Percentiles rank a stretch among this genome's conserved stretches.
phyloP scores from a whole-genome alignment of 768 basidiomycete genomes.

The Russula sp. region DNA sequence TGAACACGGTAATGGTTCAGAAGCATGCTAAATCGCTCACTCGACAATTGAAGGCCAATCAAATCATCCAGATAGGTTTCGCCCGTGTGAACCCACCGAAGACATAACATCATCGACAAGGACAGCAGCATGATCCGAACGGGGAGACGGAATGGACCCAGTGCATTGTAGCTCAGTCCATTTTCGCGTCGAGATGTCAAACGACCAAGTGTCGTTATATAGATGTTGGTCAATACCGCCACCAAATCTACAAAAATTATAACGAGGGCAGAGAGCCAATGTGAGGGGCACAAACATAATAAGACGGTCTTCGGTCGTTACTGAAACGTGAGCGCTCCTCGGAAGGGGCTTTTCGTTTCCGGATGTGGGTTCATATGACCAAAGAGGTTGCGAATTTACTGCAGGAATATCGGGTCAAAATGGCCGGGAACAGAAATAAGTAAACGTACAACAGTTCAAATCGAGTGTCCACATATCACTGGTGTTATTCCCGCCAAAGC shows the following conservation, averaged over 20 bases:
- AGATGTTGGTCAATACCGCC: conserved; percentile 97
- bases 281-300: conserved; percentile 27
- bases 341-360: conserved; percentile 65
- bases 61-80: too few species aligned
- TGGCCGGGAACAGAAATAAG: conserved; percentile 5
- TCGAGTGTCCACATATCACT: conserved; percentile 97
- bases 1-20: too few species aligned
- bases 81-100: conserved; percentile 65
- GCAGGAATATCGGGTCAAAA: conserved; percentile 19
- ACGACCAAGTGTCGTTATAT: conserved; percentile 96
- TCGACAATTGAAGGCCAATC: too few species aligned
- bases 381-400: conserved; percentile 86
- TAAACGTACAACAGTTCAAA: conserved; percentile 73
- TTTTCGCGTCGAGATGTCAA: conserved; percentile 69
- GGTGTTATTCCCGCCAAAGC: conserved; percentile 88
- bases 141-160: conserved; percentile 91
- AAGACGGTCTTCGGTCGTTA: conserved; percentile 63
- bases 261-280: conserved; percentile 2
- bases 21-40: too few species aligned
- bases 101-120: conserved; percentile 97
- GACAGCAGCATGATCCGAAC: conserved; percentile 95
- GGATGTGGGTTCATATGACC: conserved; percentile 59
- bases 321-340: conserved; percentile 83
- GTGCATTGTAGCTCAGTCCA: conserved; percentile 96
- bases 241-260: conserved; percentile 63